A percentile compares a stretch with the other conserved stretches of the same genome.
phyloP scores from a whole-genome alignment of 2,329 filamentous ascomycete genomes.

The Simplicillium aogashimaense region DNA sequence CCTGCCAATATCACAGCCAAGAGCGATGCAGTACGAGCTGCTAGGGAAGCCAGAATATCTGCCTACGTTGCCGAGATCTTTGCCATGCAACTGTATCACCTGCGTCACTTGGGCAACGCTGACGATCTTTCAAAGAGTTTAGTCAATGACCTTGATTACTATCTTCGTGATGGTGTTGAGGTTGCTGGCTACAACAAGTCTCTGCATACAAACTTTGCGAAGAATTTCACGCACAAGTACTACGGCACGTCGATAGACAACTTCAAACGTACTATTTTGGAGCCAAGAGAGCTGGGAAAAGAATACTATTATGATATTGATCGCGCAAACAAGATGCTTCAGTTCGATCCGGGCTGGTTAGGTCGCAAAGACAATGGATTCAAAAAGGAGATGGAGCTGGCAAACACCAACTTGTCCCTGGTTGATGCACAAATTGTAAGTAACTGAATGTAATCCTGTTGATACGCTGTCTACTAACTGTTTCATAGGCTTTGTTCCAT shows the following conservation, averaged over 20 bases:
- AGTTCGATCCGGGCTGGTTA: conserved; percentile 69
- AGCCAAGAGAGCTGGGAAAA: conserved; percentile 55
- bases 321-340: conserved; percentile 65
- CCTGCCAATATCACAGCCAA: conserved; percentile 42
- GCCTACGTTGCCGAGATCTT: conserved; percentile 80
- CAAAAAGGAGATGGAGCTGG: conserved; percentile 69
- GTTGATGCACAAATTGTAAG: conserved; percentile 74
- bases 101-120: conserved; percentile 64
- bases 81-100: conserved; percentile 81
- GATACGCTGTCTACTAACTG: too few relatives aligned
- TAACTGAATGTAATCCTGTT: too few relatives aligned
- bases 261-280: conserved; percentile 68
- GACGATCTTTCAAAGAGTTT: conserved; percentile 59
- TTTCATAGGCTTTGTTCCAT: conserved; percentile 51
- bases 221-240: conserved; percentile 76
- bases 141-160: conserved; percentile 68
- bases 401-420: conserved; percentile 83
- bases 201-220: conserved; percentile 73
- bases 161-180: conserved; percentile 65
- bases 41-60: conserved; percentile 60
- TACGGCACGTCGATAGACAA: conserved; percentile 61
- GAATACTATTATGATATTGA: conserved; percentile 79
- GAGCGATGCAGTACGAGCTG: conserved; percentile 44
- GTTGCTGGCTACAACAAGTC: conserved; percentile 82
- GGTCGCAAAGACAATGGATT: conserved; percentile 64